phyloP scores from a whole-genome alignment of 2,329 filamentous ascomycete species.

The Cryphonectria nitschkei region DNA sequence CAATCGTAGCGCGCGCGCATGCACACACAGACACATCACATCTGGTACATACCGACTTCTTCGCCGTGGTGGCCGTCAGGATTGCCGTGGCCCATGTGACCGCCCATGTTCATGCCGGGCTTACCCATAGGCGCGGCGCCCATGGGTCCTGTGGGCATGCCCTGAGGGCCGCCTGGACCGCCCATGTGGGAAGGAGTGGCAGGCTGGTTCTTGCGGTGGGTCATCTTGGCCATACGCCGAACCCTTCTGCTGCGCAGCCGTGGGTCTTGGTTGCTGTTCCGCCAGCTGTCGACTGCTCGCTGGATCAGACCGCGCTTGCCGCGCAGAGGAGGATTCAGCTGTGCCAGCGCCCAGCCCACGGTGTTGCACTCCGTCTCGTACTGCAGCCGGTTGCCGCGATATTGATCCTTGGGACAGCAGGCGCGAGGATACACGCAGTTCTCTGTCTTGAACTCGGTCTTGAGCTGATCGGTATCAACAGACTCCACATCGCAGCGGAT shows the following conservation, averaged over 20 bases:
- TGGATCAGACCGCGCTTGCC: constrained; percentile 96
- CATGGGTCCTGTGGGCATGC: constrained; percentile 63
- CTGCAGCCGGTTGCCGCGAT: constrained; percentile 90
- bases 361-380: constrained; percentile 99
- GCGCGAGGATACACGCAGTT: constrained; percentile 98
- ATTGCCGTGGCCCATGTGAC: constrained; percentile 72
- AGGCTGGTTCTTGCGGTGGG: constrained; percentile 75
- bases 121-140: constrained; percentile 63
- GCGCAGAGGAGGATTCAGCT: constrained; percentile 86
- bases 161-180: constrained; percentile 66
- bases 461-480: constrained; percentile 84
- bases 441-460: constrained; percentile 91
- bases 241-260: constrained; percentile 88
- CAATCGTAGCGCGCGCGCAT: constrained; percentile 38
- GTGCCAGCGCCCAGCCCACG: constrained; percentile 97
- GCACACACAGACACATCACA: constrained; percentile 59
- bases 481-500: constrained; percentile 98
- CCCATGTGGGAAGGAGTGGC: constrained; percentile 53
- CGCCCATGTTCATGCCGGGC: constrained; percentile 69
- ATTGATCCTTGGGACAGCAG: constrained; percentile 93
- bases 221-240: constrained; percentile 94
- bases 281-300: constrained; percentile 96
- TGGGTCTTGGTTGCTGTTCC: constrained; percentile 97
- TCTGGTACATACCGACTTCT: constrained; percentile 97
- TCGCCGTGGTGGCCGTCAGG: constrained; percentile 69